A percentile compares a stretch with the other conserved stretches of the same genome.
Conservation (phyloP, 306 rosid species). For the Herpetospermum pedunculosum region DNA sequence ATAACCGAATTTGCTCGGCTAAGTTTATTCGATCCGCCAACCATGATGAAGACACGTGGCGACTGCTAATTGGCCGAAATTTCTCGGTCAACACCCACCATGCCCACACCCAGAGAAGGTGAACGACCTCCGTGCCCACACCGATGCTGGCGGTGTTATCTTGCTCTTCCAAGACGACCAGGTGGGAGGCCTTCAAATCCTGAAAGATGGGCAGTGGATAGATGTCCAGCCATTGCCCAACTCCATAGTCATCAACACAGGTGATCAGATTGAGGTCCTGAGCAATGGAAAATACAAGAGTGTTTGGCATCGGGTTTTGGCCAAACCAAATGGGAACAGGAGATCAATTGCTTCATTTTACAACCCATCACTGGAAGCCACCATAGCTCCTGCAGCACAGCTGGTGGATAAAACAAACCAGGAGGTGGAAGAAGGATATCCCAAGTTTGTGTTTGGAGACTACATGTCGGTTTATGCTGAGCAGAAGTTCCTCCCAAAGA, state of each 20-base stretch:
- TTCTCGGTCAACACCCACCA: no score
- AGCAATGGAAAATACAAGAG: constrained; percentile 91
- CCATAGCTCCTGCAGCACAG: constrained; percentile 71
- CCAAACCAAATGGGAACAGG: constrained; percentile 45
- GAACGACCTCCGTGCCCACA: constrained; percentile 91
- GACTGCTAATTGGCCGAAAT: no score
- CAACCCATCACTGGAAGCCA: constrained; percentile 77
- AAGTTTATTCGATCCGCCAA: no score
- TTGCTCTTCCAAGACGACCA: constrained; percentile 82
- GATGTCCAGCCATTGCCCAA: constrained; percentile 75
- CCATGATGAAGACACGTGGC: no score
- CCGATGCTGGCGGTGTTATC: constrained; percentile 93
- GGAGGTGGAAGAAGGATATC: constrained; percentile 44
- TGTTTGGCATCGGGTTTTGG: constrained; percentile 83
- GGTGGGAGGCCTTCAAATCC: constrained; percentile 90
- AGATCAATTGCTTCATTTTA: constrained; percentile 89
- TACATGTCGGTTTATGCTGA: constrained; percentile 78
- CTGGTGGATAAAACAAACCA: constrained; percentile 35
- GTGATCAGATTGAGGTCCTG: constrained; percentile 97
- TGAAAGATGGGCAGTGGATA: constrained; percentile 83
- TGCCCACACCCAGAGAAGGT: constrained; percentile 73
- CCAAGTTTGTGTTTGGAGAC: constrained; percentile 82
- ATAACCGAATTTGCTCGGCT: no score
- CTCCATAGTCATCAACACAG: constrained; percentile 85
- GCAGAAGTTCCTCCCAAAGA: constrained; percentile 91